Base-by-base conservation (phyloP, 768 basidiomycete genomes). In the Naganishia randhawae region DNA sequence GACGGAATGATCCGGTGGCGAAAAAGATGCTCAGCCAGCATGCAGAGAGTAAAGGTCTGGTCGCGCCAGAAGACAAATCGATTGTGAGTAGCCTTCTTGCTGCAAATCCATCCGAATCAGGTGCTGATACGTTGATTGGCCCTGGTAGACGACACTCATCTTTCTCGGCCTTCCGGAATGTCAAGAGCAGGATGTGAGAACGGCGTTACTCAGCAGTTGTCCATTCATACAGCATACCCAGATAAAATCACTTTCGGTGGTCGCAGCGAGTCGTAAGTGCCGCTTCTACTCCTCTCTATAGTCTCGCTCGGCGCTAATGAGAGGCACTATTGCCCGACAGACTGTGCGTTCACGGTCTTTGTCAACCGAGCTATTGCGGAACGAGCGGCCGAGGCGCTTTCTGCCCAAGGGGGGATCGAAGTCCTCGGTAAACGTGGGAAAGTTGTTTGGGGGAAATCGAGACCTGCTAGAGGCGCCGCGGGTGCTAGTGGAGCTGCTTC, bases 271-370 rank as follows among this genome's bases (percentile, higher is more conserved):
- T 55, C 76, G 78, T 79, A 63, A 73, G 76, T 77, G 41, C 39
- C 8, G 16, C 50, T 32, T 19, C 25, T 4, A 19, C 50, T 29
- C 32, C 29, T n/a, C 55, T 22, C 53, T 19, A 8, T n/a, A n/a
- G n/a, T n/a, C n/a, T 48, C 55, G 42, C 17, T 62, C 8, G 52
- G 2, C 48, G 31, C n/a, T 33, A 35, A 19, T 7, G 13, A 27
- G 5, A n/a, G n/a, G 31, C 27, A 39, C 25, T 57, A n/a, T 22
- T n/a, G 9, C 53, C 16, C 17, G 5, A 1, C 53, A 76, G 74
- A 77, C 70, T 95, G 93, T 81, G 96, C 95, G 0, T 99, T 99
- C 79, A 85, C 96, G 63, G 97, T 97, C 79, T 98, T 98, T 82
- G 87, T 85, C 72, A 86, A 89, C 64, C 85, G 96, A 22, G 75